These are phyloP conservation scores for Arachis monticola DNA, from an alignment of 331 rosid species.

Conservation along the genomic window DNA sequence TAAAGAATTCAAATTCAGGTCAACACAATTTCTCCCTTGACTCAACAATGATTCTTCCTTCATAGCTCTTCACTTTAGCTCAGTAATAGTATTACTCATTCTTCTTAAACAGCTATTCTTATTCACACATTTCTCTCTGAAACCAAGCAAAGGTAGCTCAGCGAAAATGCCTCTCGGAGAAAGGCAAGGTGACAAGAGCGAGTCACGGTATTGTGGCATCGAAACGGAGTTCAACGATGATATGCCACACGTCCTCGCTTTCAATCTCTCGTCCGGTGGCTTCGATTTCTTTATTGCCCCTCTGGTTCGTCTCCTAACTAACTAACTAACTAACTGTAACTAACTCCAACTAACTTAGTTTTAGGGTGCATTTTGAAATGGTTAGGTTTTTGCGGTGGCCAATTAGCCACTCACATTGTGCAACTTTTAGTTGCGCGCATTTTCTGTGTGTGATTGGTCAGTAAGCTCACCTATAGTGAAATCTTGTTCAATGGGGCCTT, in stretches of 20 bases:
- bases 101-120: neutral
- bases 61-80: neutral
- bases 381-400: constrained; percentile 39
- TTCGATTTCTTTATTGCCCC: constrained; percentile 72
- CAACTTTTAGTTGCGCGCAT: constrained; percentile 36
- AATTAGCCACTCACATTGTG: constrained; percentile 61
- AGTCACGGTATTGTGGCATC: constrained; percentile 68
- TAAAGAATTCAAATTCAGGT: no score
- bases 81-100: neutral
- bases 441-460: constrained; percentile 58
- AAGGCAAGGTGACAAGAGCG: constrained; percentile 60
- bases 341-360: neutral
- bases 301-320: constrained; percentile 49
- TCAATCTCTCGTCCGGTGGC: constrained; percentile 52
- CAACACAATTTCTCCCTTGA: neutral
- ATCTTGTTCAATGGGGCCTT: constrained; percentile 26
- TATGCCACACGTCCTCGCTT: constrained; percentile 56
- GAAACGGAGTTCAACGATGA: constrained; percentile 72
- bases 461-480: constrained; percentile 53
- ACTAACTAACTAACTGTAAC: no score
- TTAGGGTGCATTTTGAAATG: neutral
- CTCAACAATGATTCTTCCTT: constrained; percentile 27
- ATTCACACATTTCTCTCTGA: neutral
- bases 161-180: constrained; percentile 77
- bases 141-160: neutral